phyloP scores from a whole-genome alignment of 176 grass and related monocot genomes.

The Musa schizocarpa region DNA sequence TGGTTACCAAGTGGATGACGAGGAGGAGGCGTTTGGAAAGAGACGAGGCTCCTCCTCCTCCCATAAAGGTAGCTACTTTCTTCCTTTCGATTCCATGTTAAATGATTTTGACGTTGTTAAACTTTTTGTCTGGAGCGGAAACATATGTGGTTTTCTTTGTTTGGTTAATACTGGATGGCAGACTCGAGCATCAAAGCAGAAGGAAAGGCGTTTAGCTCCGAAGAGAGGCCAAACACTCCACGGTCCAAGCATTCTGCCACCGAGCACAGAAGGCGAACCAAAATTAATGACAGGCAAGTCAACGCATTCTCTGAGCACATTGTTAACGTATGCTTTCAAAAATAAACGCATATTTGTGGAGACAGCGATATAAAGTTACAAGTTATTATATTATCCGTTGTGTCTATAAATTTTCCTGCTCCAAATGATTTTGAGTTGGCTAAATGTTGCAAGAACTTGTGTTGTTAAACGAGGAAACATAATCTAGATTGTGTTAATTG shows the following conservation, averaged over 20 bases:
- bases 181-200: slow-evolving; percentile 22
- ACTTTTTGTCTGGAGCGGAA: neutral
- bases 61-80: neutral
- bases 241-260: slow-evolving; percentile 46
- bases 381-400: no score
- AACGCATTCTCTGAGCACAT: neutral
- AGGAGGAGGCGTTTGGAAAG: neutral
- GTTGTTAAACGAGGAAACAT: no score
- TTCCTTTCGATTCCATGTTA: neutral
- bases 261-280: slow-evolving; percentile 36
- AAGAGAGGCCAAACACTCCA: slow-evolving; percentile 27
- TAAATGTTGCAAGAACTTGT: no score
- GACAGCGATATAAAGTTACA: no score
- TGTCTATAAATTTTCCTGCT: no score
- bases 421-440: no score
- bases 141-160: neutral
- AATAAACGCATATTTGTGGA: no score
- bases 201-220: slow-evolving; percentile 10
- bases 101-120: neutral
- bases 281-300: slow-evolving; percentile 43
- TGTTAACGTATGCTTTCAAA: no score
- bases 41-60: neutral
- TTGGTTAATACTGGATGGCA: slow-evolving; percentile 12
- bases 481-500: no score
- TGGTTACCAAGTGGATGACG: neutral